phyloP scores from a whole-genome alignment of 441 rosid genomes.

The Hypseocharis bilobata region DNA sequence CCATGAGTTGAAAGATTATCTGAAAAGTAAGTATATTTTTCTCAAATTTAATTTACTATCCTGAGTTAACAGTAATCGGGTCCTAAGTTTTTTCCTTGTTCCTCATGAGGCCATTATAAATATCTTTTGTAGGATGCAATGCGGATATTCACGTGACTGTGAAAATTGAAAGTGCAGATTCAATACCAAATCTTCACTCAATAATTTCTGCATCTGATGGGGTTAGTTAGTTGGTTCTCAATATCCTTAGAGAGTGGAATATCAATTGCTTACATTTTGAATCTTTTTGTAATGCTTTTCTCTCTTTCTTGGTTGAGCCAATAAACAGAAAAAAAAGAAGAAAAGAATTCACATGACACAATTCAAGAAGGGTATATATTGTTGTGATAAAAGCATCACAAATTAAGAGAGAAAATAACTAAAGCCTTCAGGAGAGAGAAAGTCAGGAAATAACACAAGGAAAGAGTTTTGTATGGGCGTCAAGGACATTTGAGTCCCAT shows the following conservation, averaged over 20 bases:
- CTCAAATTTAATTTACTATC: background rate
- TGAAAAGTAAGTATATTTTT: constrained; percentile 38
- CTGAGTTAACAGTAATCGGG: background rate
- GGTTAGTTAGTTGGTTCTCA: constrained; percentile 66
- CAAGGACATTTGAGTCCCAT: too few species aligned
- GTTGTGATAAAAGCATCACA: too few species aligned
- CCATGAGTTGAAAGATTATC: constrained; percentile 72
- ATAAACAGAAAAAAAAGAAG: background rate
- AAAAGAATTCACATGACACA: too few species aligned
- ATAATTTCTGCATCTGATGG: constrained; percentile 88
- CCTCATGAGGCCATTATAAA: constrained; percentile 20
- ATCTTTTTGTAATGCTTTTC: background rate
- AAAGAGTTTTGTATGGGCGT: too few species aligned
- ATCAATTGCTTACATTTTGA: background rate
- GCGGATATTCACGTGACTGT: constrained; percentile 72
- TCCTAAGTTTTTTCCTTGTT: background rate
- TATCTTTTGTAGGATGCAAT: constrained; percentile 48
- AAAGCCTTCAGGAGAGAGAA: background rate
- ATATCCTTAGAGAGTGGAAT: constrained; percentile 11
- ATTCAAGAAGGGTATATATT: too few species aligned
- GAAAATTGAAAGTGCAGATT: constrained; percentile 92
- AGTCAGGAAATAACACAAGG: background rate
- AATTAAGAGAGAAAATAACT: background rate
- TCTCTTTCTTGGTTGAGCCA: too few species aligned
- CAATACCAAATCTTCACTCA: constrained; percentile 77